Evolutionary conservation across 2,329 filamentous ascomycete genomes (phyloP), one percentile per base, ranked within the genome.

Genomic region (Fusarium phyllophilum): DNA sequence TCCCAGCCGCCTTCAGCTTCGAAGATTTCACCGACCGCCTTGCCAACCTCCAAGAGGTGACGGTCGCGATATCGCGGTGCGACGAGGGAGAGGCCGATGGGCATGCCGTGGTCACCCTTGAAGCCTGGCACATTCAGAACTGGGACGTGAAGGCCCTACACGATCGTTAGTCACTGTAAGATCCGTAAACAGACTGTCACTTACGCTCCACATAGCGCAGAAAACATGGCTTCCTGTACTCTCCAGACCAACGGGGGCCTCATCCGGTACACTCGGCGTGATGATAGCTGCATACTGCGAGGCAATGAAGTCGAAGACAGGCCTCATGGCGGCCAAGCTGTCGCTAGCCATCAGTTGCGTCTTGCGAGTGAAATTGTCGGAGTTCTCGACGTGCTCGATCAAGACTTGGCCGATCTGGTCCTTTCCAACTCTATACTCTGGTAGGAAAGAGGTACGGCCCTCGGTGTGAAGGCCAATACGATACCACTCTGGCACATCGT

Each of bases 41-140:
- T 83, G n/a, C 82, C 82, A 0, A 84, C 84, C 44, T 79, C 78
- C 42, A 88, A 76, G 26, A 88, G 80, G 56, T 84, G 82, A 44
- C 82, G 78, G 74, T 89, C 87, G 4, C 76, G 79, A 70, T 85
- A 89, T 11, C 87, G 79, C 4, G 85, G 81, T 2, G 84, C 84
- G 0, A 90, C 85, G 1, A 90, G 78, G 1, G 86, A 88, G 20
- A 91, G 66, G 0, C 91, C 91, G 42, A 93, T 85, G 0, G 91
- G 91, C 84, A 93, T 83, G 24, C 78, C 80, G n/a, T 79, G 77
- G 5, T 70, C 57, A 31, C 91, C 90, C 39, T 83, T 80, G 72
- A 93, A 92, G 0, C 90, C 90, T 0, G 90, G 90, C 1, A 93
- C 79, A 67, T 92, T 92, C n/a, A 92, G 80, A 0, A 90, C 88